These are phyloP conservation scores for Linum trigynum DNA, from an alignment of 345 rosid genomes.

Conservation along the genomic window DNA sequence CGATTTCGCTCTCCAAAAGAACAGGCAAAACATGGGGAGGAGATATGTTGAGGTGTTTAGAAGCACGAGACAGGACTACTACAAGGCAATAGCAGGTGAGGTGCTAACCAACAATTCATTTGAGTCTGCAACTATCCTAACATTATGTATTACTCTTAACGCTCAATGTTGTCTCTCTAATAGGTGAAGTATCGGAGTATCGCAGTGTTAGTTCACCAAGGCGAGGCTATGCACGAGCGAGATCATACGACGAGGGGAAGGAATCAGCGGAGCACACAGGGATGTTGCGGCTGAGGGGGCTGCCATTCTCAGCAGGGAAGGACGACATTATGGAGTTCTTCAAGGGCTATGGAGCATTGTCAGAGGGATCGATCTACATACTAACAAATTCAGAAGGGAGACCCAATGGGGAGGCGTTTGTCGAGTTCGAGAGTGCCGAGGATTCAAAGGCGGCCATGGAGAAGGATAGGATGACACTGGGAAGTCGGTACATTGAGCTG, in stretches of 20 bases:
- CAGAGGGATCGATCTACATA: slow-evolving; percentile 61
- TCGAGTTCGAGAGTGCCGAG: slow-evolving; percentile 63
- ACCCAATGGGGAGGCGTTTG: slow-evolving; percentile 92
- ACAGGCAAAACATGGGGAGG: slow-evolving; percentile 85
- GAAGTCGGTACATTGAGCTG: slow-evolving; percentile 92
- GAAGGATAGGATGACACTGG: slow-evolving; percentile 83
- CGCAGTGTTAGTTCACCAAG: slow-evolving; percentile 54
- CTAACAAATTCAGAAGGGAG: slow-evolving; percentile 70
- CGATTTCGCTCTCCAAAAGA: slow-evolving; percentile 87
- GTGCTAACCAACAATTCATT: not conserved
- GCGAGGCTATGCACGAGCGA: slow-evolving; percentile 40
- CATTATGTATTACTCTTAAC: too few relatives aligned
- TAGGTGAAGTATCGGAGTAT: slow-evolving; percentile 65
- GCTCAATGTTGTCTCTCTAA: slow-evolving; percentile 17
- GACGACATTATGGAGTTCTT: slow-evolving; percentile 88
- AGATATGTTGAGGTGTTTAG: slow-evolving; percentile 93
- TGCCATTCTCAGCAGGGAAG: slow-evolving; percentile 90
- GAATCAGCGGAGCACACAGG: slow-evolving; percentile 79
- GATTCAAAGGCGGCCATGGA: slow-evolving; percentile 88
- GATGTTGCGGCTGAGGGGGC: slow-evolving; percentile 68
- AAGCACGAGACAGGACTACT: slow-evolving; percentile 84
- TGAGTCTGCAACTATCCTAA: too few relatives aligned
- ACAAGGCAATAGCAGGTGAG: slow-evolving; percentile 91
- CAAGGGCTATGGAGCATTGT: slow-evolving; percentile 47
- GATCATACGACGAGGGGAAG: slow-evolving; percentile 71